Evolutionary conservation across 352 stramenopile species (phyloP), one percentile per base, ranked within the genome.

Genomic region (Globisporangium mamillatum): DNA sequence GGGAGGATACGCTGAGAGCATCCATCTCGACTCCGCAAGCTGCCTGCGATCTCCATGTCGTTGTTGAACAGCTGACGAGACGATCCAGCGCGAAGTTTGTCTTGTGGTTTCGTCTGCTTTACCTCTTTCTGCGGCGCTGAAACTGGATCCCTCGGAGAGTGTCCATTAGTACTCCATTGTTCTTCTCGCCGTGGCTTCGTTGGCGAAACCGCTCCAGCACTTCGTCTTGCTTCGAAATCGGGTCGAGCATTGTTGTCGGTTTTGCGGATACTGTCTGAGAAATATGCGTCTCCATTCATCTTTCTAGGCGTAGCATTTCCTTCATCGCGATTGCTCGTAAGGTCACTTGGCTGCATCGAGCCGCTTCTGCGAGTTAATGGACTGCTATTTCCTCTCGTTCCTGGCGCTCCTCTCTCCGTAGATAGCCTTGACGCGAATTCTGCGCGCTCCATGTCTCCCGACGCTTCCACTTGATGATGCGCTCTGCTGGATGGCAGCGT

Each of bases 401-500:
- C 55, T 29, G 25, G 3, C 1, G 20, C 10, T 29, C n/a, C 55
- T 27, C 41, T 44, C 18, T 54, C 60, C 27, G 29, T 20, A n/a
- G 18, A 29, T 48, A 48, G 44, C 25, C 56, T 56, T 5, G 10
- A 14, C 24, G 10, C 25, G n/a, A 58, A 52, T 24, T 4, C 29
- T 24, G 38, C 55, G 9, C 27, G 38, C 6, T 50, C 34, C 4
- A 20, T 5, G 18, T 36, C 48, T 5, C 10, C 56, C 16, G 64
- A 41, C 18, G 41, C 16, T 44, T 64, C 64, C 1, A 34, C n/a
- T 38, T 16, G 27, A 3, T 38, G 55, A n/a, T 32, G 44, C 22
- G 32, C 64, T 41, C 64, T 34, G 14, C 64, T 69, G 22, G 56
- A 58, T 12, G 57, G 54, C 16, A 68, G 8, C 16, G 64, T 69